These are phyloP conservation scores for Rhododendron simsii DNA, from an alignment of 148 eudicot genomes.

Conservation along the genomic window DNA sequence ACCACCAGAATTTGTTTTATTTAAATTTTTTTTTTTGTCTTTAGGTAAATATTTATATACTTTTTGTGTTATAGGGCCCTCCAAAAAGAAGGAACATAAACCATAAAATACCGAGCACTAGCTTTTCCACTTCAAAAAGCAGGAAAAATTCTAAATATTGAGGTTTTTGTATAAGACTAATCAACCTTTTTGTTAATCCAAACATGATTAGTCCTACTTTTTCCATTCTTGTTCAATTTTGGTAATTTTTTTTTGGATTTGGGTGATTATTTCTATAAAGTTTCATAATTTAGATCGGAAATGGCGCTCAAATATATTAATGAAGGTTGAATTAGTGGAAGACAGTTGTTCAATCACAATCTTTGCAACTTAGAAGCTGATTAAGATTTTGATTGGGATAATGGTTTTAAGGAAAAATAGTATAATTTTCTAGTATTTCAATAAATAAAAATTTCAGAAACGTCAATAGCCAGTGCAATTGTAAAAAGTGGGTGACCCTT, in stretches of 20 bases:
- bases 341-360: background rate
- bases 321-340: background rate
- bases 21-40: background rate
- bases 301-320: background rate
- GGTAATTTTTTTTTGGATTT: background rate
- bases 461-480: background rate
- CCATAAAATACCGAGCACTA: background rate
- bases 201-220: background rate
- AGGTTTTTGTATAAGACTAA: background rate
- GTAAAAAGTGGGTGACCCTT: background rate
- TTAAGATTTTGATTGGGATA: background rate
- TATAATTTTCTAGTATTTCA: background rate
- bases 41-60: background rate
- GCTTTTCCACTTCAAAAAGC: slow-evolving; percentile 9
- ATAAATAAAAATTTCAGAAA: background rate
- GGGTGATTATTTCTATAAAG: background rate
- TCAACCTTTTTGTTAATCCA: background rate
- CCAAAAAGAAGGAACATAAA: background rate
- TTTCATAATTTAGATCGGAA: slow-evolving; percentile 2
- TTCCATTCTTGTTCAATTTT: background rate
- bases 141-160: background rate
- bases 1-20: background rate
- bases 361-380: background rate
- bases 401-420: background rate
- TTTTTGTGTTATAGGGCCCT: background rate